phyloP scores from a whole-genome alignment of 2,329 filamentous ascomycete species.

The Aspergillus chevalieri region DNA sequence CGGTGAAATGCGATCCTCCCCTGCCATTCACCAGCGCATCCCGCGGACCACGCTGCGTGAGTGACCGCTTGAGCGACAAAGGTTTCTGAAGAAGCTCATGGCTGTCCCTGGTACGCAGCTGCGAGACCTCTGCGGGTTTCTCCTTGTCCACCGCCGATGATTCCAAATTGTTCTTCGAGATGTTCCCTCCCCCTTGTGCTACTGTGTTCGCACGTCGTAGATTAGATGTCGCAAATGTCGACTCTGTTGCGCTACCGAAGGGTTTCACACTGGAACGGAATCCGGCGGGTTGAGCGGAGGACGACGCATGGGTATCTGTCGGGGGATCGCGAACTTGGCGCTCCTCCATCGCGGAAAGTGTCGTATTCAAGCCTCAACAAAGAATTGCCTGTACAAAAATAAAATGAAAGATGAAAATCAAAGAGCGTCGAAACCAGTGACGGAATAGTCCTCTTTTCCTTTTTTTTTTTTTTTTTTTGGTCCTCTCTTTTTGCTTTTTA shows the following conservation, averaged over 20 bases:
- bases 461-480: neutral
- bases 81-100: constrained; percentile 42
- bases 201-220: constrained; percentile 36
- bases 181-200: constrained; percentile 24
- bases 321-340: neutral
- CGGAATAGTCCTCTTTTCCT: constrained; percentile 1
- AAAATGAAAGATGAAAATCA: neutral
- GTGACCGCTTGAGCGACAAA: constrained; percentile 35
- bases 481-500: neutral
- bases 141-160: constrained; percentile 27
- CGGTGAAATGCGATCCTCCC: constrained; percentile 67
- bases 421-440: neutral
- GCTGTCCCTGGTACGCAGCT: constrained; percentile 45
- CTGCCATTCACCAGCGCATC: constrained; percentile 56
- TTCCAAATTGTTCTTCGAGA: constrained; percentile 24
- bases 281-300: neutral
- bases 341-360: constrained; percentile 6
- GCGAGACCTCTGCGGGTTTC: constrained; percentile 25
- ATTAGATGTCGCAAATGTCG: constrained; percentile 17
- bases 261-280: neutral
- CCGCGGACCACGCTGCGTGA: constrained; percentile 45
- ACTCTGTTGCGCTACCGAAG: constrained; percentile 10
- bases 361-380: neutral
- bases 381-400: neutral
- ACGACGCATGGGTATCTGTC: neutral